Evolutionary conservation across 805 yeast genomes (phyloP), one percentile per base, ranked within the genome.

Genomic region (Yarrowia osloensis): DNA sequence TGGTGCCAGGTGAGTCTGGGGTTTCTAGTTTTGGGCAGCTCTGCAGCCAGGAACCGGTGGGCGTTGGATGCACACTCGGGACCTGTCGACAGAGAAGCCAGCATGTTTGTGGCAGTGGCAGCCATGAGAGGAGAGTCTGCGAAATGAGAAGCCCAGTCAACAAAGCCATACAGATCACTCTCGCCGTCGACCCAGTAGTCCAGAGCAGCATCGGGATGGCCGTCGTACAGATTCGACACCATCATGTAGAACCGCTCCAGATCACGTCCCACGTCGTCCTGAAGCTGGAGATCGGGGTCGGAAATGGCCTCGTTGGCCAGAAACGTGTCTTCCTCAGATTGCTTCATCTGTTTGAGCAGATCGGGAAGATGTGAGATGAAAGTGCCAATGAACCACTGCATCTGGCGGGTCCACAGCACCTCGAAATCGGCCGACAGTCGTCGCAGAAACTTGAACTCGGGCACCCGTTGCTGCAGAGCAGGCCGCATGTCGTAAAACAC

Each of bases 101-200:
- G 79, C 82, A 94, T 84, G 67, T 91, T 81, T 70, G 93, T 86
- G 72, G 88, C 91, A 0, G 96, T 85, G 0, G 98, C 89, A 63
- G 91, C 85, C 79, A 92, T 90, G 59, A 91, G 80, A 11, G 94
- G 88, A 0, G 76, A 70, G 17, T 91, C 91, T 69, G 87, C 91
- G 72, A 90, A 87, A 68, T 85, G 86, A 1, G 95, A 81, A 0
- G 96, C 96, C 98, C 98, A 95, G 67, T 85, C 85, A 46, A 94
- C 80, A 70, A 95, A 93, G 0, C 97, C 98, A 73, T 85, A 82
- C 1, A 91, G 80, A 67, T 87, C 86, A 15, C 88, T 84, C 65
- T 83, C 86, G 21, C 84, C 79, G 70, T 88, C 90, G 13, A 77
- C 75, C 96, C 97, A 93, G 73, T 90, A 89, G 9, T 65, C 66